phyloP scores from a whole-genome alignment of 148 eudicot species.

The Selenicereus undatus region DNA sequence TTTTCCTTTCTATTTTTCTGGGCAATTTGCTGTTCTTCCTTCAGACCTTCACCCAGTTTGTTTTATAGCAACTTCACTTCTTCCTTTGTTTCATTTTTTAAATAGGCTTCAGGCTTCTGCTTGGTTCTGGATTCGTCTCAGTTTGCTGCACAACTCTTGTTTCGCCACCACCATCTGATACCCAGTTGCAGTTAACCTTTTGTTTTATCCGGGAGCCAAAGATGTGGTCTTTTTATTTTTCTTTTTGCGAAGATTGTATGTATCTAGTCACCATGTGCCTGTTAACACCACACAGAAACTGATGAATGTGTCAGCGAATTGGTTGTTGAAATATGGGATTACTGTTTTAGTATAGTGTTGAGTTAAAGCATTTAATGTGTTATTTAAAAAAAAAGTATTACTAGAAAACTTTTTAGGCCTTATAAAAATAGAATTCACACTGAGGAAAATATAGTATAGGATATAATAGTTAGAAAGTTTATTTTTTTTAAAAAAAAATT shows the following conservation, averaged over 20 bases:
- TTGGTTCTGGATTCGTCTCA: neutral
- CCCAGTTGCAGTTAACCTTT: neutral
- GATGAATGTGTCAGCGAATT: neutral
- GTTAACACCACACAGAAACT: neutral
- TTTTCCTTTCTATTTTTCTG: neutral
- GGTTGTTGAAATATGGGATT: neutral
- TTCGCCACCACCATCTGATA: constrained; percentile 11
- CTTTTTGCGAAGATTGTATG: neutral
- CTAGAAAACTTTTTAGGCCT: too few species aligned
- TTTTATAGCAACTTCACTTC: neutral
- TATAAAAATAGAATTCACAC: too few species aligned
- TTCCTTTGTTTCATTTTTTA: neutral
- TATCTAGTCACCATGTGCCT: neutral
- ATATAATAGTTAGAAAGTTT: neutral
- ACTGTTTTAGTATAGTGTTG: neutral
- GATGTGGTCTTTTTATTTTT: neutral
- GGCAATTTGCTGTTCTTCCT: neutral
- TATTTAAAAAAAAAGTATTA: too few species aligned
- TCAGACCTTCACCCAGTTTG: neutral
- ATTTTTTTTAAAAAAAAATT: too few species aligned
- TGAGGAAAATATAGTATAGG: too few species aligned
- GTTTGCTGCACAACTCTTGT: constrained; percentile 11
- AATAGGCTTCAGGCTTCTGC: neutral
- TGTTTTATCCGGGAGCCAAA: neutral
- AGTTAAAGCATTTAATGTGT: too few species aligned